A percentile compares a stretch with the other conserved stretches of the same genome.
Evolutionary conservation across 2,329 filamentous ascomycete genomes (phyloP).

Genomic region (Clonostachys sp.): DNA sequence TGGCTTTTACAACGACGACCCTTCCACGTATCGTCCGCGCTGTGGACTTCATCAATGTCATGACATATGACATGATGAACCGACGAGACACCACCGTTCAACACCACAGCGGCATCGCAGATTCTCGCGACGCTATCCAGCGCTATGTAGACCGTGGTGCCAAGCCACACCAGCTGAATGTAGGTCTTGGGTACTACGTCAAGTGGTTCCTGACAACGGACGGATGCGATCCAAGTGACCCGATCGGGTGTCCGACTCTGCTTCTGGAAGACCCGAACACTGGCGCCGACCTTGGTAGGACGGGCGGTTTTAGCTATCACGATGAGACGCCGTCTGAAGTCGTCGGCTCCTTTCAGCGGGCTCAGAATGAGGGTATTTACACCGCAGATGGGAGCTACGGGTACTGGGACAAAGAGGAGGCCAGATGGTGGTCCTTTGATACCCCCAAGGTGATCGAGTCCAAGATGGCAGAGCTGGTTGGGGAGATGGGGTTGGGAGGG

Average conservation of each 20-base stretch:
- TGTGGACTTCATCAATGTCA: conserved; percentile 64
- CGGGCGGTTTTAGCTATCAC: conserved; percentile 57
- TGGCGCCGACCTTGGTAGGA: conserved; percentile 52
- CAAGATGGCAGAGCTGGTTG: conserved; percentile 60
- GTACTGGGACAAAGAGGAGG: conserved; percentile 56
- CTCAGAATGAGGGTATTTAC: conserved; percentile 44
- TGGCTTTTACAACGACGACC: conserved; percentile 59
- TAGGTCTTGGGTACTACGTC: conserved; percentile 63
- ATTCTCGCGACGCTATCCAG: conserved; percentile 48
- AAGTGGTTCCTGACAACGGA: conserved; percentile 55
- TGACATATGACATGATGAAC: conserved; percentile 71
- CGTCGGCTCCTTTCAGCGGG: conserved; percentile 52
- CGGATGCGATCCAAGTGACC: conserved; percentile 29
- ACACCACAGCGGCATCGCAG: conserved; percentile 60
- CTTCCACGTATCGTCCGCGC: conserved; percentile 52
- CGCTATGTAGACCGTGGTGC: conserved; percentile 55
- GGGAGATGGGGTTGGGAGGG: conserved; percentile 54
- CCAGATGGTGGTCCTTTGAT: conserved; percentile 73
- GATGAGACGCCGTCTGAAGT: conserved; percentile 49
- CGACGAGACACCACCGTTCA: conserved; percentile 58
- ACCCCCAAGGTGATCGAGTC: conserved; percentile 52
- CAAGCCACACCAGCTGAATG: conserved; percentile 46
- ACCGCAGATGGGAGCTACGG: conserved; percentile 61
- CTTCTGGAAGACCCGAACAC: conserved; percentile 53
- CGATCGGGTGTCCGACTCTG: conserved; percentile 50